Evolutionary conservation across 495 filamentous ascomycete species (phyloP).

Genomic region (Lineolata rhizophorae): DNA sequence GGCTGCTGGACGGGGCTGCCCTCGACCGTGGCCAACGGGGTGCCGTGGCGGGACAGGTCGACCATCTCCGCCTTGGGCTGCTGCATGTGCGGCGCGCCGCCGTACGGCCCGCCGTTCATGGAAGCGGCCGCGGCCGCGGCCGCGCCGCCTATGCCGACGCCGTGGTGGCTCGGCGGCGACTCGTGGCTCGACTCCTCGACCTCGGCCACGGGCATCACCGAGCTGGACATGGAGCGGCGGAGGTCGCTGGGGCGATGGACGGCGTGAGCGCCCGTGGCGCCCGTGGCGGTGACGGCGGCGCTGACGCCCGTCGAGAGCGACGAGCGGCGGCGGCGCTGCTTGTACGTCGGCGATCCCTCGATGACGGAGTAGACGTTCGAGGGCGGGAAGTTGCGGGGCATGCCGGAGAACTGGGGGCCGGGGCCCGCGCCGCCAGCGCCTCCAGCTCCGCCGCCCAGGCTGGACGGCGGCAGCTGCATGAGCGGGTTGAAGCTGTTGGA

Average conservation of each 20-base stretch:
- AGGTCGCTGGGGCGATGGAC: constrained; percentile 67
- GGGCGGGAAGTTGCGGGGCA: constrained; percentile 42
- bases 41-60: constrained; percentile 69
- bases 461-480: constrained; percentile 80
- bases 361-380: constrained; percentile 87
- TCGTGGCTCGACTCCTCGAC: constrained; percentile 47
- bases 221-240: constrained; percentile 74
- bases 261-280: constrained; percentile 27
- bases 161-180: constrained; percentile 36
- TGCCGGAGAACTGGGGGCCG: constrained; percentile 47
- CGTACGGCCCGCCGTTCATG: constrained; percentile 24
- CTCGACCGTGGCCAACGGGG: constrained; percentile 64
- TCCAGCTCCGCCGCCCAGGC: constrained; percentile 30
- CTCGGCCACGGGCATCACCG: constrained; percentile 63
- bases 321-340: constrained; percentile 81
- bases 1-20: constrained; percentile 51
- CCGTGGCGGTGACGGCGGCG: constrained; percentile 31
- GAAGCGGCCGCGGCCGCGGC: constrained; percentile 15
- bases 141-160: too few relatives aligned
- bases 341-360: constrained; percentile 95
- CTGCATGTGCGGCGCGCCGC: not conserved
- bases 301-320: constrained; percentile 58
- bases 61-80: constrained; percentile 57
- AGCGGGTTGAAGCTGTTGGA: constrained; percentile 48
- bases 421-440: too few relatives aligned